Base-by-base conservation (phyloP, 305 asterid genomes). In the Fraxinus ornus region DNA sequence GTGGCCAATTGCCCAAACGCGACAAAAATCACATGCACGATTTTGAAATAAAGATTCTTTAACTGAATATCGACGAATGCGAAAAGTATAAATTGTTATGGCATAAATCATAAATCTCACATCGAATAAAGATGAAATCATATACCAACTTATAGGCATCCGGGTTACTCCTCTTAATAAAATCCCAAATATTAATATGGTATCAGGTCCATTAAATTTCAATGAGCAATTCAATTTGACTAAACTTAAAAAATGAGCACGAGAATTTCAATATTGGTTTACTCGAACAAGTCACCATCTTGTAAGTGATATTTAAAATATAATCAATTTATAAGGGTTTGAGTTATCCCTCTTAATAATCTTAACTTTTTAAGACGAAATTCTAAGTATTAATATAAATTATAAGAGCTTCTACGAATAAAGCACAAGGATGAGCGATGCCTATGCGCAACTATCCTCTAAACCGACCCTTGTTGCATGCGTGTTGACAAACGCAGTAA, bases 391-490 rank as follows among this genome's bases (percentile, higher is more conserved):
- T 41, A 41, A 41, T 10, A 41, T 41, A 10, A 15, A 49, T 49
- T 49, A 66, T 36, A 28, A 12, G n/a, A 9, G 74, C 15, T 79
- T 84, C 86, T 82, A 83, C 84, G 36, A 3, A 60, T 15, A 79
- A n/a, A 49, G 22, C 33, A 30, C n/a, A 81, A 44, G 80, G 84
- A 70, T 80, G 85, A 79, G 85, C 82, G 77, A 82, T 74, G 75
- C 84, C 81, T 77, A 66, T 83, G 87, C 86, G 84, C 87, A 87
- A 86, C 83, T 83, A 80, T 84, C 90, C 90, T 84, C 90, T 86
- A 86, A 70, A 60, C 87, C 83, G 55, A 78, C 80, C 83, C 76
- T 37, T 75, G 77, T 85, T 86, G 88, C 90, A 86, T 84, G 90
- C 91, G 86, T 85, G 86, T 88, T 85, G 90, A 87, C 84, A 2